Base-by-base conservation (phyloP, 495 filamentous ascomycete genomes). In the Penicillium bovifimosum region DNA sequence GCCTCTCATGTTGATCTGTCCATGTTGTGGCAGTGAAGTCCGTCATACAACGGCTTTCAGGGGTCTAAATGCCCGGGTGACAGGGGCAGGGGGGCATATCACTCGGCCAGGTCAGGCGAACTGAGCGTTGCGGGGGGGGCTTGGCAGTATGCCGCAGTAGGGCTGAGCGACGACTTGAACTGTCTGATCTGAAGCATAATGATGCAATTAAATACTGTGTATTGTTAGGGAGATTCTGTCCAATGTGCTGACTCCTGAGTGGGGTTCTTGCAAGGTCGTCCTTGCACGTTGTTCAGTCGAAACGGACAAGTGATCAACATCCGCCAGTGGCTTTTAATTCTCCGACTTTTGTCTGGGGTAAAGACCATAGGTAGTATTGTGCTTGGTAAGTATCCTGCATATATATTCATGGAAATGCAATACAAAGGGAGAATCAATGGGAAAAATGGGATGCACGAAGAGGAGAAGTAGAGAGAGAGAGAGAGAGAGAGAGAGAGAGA, bases 71-170 rank as follows among this genome's bases (percentile, higher is more conserved):
- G 33, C 16, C 24, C 47, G 29, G 35, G 16, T 47, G 51, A 48
- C 42, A 39, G 31, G 31, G 39, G 39, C 20, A 41, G n/a, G 26
- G 26, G 26, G 6, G 13, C 13, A 9, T 26, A 40, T 53, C 54
- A 57, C 18, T 48, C 26, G 54, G 33, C 13, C 26, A 34, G 39
- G 49, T 57, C 54, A 56, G 47, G 47, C 47, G 53, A 46, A 50
- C 26, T 13, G 32, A 28, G 29, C 47, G 24, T 46, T 24, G 48
- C 18, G 39, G 49, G 39, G 24, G 20, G 17, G 31, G 44, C 49
- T 52, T 52, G 49, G 49, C 49, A 44, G 40, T 52, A 52, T 31
- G 35, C 34, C 44, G 49, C 49, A 44, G 40, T 52, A 52, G 39
- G 35, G 43, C 44, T 49, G 52, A 46, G 43, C 17, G 38, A 11